phyloP scores from a whole-genome alignment of 2,329 filamentous ascomycete genomes.

The Triangularia verruculosa region DNA sequence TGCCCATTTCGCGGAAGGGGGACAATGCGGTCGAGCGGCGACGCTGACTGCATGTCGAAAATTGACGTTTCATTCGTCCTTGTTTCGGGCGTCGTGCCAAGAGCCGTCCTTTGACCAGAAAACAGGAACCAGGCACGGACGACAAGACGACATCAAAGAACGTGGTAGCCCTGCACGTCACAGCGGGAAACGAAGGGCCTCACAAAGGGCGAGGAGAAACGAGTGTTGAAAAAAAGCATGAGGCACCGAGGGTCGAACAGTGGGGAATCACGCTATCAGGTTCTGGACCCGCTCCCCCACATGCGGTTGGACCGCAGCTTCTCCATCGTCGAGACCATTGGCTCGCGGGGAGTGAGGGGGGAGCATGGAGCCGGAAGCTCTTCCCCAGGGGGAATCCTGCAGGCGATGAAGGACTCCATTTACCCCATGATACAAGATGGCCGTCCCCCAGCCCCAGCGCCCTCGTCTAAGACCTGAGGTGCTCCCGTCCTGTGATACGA shows the following conservation, averaged over 20 bases:
- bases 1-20: background rate
- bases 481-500: background rate
- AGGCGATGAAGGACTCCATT: background rate
- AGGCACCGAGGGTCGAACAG: background rate
- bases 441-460: background rate
- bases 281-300: background rate
- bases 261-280: slow-evolving; percentile 1
- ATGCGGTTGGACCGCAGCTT: background rate
- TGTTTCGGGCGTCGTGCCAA: background rate
- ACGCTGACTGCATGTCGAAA: background rate
- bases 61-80: background rate
- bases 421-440: slow-evolving; percentile 5
- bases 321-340: background rate
- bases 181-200: background rate
- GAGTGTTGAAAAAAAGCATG: background rate
- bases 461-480: background rate
- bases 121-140: background rate
- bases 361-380: background rate
- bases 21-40: background rate
- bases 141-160: background rate
- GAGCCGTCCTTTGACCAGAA: background rate
- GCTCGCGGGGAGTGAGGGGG: background rate
- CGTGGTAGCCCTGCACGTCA: background rate
- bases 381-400: background rate
- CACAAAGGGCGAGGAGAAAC: background rate